These are phyloP conservation scores for Lojkania enalia DNA, from an alignment of 2,329 filamentous ascomycete genomes.

Conservation along the genomic window DNA sequence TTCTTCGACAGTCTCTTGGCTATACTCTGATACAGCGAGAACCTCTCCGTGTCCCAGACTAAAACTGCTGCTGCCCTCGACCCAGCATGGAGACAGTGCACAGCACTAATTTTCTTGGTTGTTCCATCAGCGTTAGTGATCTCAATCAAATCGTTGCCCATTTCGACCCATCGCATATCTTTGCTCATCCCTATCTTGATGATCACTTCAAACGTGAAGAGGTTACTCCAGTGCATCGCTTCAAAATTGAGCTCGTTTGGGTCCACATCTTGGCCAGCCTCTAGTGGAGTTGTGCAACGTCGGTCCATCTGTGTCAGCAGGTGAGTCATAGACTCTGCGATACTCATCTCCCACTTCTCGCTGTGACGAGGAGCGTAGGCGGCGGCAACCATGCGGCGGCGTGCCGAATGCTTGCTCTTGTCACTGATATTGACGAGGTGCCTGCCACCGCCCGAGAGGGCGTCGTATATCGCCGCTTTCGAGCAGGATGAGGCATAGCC, in stretches of 20 bases:
- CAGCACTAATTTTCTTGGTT: conserved; percentile 55
- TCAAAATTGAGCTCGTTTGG: conserved; percentile 53
- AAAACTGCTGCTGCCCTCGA: too few relatives aligned
- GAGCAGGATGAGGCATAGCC: conserved; percentile 56
- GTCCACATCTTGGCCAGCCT: conserved; percentile 23
- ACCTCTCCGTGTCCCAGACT: too few relatives aligned
- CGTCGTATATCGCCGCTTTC: conserved; percentile 55
- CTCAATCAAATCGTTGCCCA: conserved; percentile 51
- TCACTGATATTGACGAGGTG: conserved; percentile 59
- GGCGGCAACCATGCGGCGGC: conserved; percentile 55
- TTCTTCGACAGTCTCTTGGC: too few relatives aligned
- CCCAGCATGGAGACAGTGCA: too few relatives aligned
- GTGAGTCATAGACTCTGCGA: conserved; percentile 55
- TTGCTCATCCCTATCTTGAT: conserved; percentile 59
- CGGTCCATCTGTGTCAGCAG: conserved; percentile 52
- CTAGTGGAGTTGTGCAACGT: conserved; percentile 45
- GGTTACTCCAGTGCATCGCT: conserved; percentile 57
- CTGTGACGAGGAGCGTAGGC: conserved; percentile 60
- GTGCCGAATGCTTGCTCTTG: conserved; percentile 56
- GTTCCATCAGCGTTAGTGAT: conserved; percentile 53
- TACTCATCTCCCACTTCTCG: conserved; percentile 59
- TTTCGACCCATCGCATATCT: conserved; percentile 56
- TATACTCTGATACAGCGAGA: too few relatives aligned
- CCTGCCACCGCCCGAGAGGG: conserved; percentile 53
- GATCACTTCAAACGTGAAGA: conserved; percentile 61